A percentile compares a stretch with the other conserved stretches of the same genome.
These are phyloP conservation scores for Cucurbita moschata DNA, from an alignment of 306 rosid species.

Conservation along the genomic window DNA sequence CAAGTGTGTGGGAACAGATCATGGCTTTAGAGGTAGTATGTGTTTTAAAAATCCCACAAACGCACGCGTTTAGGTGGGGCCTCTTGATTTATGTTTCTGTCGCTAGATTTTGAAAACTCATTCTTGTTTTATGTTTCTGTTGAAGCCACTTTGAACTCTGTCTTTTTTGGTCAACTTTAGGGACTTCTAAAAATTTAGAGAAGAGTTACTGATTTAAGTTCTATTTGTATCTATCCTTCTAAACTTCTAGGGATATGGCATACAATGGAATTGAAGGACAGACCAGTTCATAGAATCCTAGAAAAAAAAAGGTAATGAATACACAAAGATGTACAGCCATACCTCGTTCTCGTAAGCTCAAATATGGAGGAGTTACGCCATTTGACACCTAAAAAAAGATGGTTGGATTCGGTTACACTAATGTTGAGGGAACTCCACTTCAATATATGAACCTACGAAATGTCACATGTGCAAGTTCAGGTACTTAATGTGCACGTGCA, in stretches of 20 bases:
- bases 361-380: conserved; percentile 57
- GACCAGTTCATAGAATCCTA: conserved; percentile 75
- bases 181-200: neutral
- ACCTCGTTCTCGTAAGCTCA: conserved; percentile 52
- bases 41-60: neutral
- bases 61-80: neutral
- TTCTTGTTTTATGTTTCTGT: neutral
- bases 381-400: conserved; percentile 60
- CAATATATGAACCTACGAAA: conserved; percentile 79
- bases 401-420: conserved; percentile 66
- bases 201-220: neutral
- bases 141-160: neutral
- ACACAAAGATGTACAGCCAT: conserved; percentile 23
- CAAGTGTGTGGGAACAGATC: neutral
- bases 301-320: conserved; percentile 81
- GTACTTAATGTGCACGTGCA: conserved; percentile 16
- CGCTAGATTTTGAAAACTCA: neutral
- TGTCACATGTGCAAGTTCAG: conserved; percentile 74
- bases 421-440: conserved; percentile 71
- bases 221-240: conserved; percentile 64
- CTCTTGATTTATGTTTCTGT: neutral
- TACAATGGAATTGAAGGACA: conserved; percentile 63
- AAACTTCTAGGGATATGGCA: conserved; percentile 85
- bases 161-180: neutral
- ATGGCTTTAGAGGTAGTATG: neutral